Base-by-base conservation (phyloP, 345 rosid species). In the Linum usitatissimum region DNA sequence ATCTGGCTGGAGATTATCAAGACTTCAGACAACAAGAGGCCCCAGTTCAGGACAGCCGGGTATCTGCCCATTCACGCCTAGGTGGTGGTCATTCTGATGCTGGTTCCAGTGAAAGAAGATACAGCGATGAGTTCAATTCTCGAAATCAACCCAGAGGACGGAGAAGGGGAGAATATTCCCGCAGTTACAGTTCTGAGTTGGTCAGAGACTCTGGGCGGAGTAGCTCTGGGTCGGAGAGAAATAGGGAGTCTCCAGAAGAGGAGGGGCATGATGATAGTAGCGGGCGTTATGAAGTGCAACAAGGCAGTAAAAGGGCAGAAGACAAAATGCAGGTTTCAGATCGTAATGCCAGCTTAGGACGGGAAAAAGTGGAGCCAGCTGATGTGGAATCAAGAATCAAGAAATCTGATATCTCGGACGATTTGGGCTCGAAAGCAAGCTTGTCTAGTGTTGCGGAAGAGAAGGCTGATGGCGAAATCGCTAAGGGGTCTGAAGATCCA, bases 141-240 rank as follows among this genome's bases (percentile, higher is more conserved):
- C 80, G 78, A 76, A 84, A 79, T 75, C 53, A 66, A 64, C 23
- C 73, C 30, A 84, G 79, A 70, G 93, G 88, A 68, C 82, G 86
- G 82, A 84, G 81, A 77, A 78, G 77, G 68, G 84, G 83, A 30
- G 92, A 83, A 55, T 71, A 79, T 56, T 69, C 77, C 45, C 83
- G 76, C 62, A 70, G 74, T 64, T 69, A 75, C 64, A 76, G 82
- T 55, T 80, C 80, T 0, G 96, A 88, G 56, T 86, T 80, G 73
- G 81, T 83, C 62, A 78, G 82, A 74, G 95, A 83, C 19, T 74
- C 80, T 55, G 90, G 86, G 67, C 83, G 91, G 77, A 80, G 75
- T 30, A 82, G 86, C 2, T 79, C 96, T 23, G 84, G 88, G 87
- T 83, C 90, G 2, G 95, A 86, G 54, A 78, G 82, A 60, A 76